phyloP scores from a whole-genome alignment of 2,329 filamentous ascomycete species.

The Dactylella cylindrospora region DNA sequence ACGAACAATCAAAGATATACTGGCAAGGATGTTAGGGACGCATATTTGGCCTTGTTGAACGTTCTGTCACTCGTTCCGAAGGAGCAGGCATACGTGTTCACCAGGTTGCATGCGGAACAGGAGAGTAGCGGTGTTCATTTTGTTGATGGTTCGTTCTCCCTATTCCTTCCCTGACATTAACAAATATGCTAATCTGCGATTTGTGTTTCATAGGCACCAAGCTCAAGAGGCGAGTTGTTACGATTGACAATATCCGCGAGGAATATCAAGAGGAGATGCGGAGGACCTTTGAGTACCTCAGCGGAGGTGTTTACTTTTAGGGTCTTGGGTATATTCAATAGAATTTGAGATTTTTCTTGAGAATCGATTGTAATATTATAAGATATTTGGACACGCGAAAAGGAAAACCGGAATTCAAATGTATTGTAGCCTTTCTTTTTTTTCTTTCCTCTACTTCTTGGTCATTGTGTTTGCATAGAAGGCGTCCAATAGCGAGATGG shows the following conservation, averaged over 20 bases:
- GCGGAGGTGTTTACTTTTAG: constrained; percentile 64
- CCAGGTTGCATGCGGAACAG: constrained; percentile 56
- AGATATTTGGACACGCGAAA: too few relatives aligned
- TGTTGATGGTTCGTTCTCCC: constrained; percentile 43
- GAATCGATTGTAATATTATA: too few relatives aligned
- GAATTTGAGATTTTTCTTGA: too few relatives aligned
- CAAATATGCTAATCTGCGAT: constrained; percentile 44
- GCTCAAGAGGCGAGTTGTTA: constrained; percentile 73
- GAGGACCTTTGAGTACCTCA: constrained; percentile 58
- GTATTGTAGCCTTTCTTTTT: constrained; percentile 4
- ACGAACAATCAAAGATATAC: constrained; percentile 60
- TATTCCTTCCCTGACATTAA: constrained; percentile 40
- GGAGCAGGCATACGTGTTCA: constrained; percentile 77
- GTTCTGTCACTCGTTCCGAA: constrained; percentile 80
- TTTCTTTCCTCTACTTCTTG: constrained; percentile 1
- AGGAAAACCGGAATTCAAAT: too few relatives aligned
- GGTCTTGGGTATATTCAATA: too few relatives aligned
- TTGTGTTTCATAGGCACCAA: constrained; percentile 47
- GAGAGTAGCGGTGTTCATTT: constrained; percentile 50
- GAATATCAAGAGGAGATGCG: constrained; percentile 91
- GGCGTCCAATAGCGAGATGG: constrained; percentile 43
- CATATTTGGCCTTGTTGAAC: constrained; percentile 91
- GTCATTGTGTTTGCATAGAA: constrained; percentile 29
- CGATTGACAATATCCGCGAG: constrained; percentile 78
- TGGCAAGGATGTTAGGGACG: constrained; percentile 62